Evolutionary conservation across 2,329 filamentous ascomycete species (phyloP), one percentile per base, ranked within the genome.

Genomic region (Colletotrichum limetticola): DNA sequence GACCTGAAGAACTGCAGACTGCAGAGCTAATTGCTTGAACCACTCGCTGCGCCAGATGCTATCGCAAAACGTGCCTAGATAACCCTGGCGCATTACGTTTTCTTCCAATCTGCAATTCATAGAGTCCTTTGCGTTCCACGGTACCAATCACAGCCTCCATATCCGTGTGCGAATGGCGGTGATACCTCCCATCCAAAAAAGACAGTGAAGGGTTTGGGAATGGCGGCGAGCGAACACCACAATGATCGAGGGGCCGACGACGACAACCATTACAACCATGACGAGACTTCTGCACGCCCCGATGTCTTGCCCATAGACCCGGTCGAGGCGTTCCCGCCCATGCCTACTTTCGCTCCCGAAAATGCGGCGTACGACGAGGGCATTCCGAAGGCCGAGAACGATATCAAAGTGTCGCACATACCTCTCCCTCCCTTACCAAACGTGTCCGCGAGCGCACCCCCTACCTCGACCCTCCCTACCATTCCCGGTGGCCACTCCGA

Each of bases 401-500:
- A 72, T 22, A 69, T 72, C 28, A 72, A 37, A 53, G 22, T 74
- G 14, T 74, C 71, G 42, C 71, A 71, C 22, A 71, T 73, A 66
- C 62, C 68, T 59, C 52, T 74, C 42, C 71, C 71, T 19, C 60
- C 70, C 19, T 57, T 68, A 19, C 61, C 71, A 19, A 71, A 32
- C 19, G 61, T 69, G 42, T 68, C 74, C 11, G 56, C 71, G 28
- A 71, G 71, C 37, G 69, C 73, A 12, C 72, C 74, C 28, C 73
- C 72, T n/a, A 74, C 72, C 32, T 66, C 74, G 28, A 61, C 72
- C 12, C 66, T 74, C 32, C 66, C 74, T 46, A 71, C 69, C 9
- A 74, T 74, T 16, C 74, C 42, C 24, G 72, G 61, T 24, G 74
- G 74, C 9, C 65, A 67, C 56, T 74, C 72, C 30, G 72, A 74